Conservation (phyloP, 202 grass and related monocot species). For the Carex arenaria region DNA sequence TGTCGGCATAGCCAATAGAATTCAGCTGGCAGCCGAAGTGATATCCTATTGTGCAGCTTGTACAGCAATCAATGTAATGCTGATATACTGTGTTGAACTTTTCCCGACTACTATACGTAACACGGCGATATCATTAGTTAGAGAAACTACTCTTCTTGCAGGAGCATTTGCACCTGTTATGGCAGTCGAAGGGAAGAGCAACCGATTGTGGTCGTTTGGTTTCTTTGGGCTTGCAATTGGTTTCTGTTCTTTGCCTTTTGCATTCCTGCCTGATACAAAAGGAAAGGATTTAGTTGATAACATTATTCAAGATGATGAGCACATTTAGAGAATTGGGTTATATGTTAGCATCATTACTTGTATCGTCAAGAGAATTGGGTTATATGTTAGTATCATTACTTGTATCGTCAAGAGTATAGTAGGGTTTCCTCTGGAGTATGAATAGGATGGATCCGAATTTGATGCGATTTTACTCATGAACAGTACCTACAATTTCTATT, state of each 20-base stretch:
- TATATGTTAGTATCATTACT: too few species aligned
- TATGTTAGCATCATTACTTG: background rate
- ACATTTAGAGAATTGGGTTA: too few species aligned
- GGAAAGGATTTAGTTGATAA: conserved; percentile 22
- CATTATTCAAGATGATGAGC: conserved; percentile 26
- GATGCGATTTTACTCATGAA: too few species aligned
- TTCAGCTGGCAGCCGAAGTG: conserved; percentile 24
- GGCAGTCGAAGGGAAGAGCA: conserved; percentile 17
- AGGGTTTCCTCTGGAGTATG: too few species aligned
- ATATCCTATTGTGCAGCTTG: conserved; percentile 26
- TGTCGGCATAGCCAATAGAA: background rate
- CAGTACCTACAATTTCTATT: too few species aligned
- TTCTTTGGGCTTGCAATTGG: conserved; percentile 22
- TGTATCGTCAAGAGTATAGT: too few species aligned
- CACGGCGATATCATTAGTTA: conserved; percentile 27
- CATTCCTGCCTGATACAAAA: conserved; percentile 20
- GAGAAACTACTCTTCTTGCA: conserved; percentile 10
- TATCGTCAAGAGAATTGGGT: too few species aligned
- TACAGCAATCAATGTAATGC: conserved; percentile 19
- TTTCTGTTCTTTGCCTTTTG: background rate
- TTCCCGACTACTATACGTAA: conserved; percentile 33
- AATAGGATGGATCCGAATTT: too few species aligned
- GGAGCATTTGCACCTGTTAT: conserved; percentile 20
- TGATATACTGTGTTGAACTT: conserved; percentile 32
- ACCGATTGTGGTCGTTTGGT: conserved; percentile 17